Percentiles rank a stretch among this genome's conserved stretches.
Conservation (phyloP, 116 monocot genomes). For the Dioscorea cayenensis region DNA sequence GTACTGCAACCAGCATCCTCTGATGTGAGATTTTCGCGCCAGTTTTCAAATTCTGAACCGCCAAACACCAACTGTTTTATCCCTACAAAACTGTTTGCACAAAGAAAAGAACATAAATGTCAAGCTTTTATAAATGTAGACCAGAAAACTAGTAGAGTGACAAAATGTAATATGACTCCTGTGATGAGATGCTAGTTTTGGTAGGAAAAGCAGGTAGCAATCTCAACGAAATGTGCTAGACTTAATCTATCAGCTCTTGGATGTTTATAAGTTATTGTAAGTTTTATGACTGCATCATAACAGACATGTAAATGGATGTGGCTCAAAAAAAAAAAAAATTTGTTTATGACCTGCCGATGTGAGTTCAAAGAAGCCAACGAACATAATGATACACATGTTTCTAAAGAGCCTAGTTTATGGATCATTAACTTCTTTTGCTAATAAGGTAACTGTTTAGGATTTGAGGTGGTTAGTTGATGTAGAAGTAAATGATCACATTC, state of each 20-base stretch:
- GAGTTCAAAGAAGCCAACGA: not conserved
- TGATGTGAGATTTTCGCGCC: conserved; percentile 54
- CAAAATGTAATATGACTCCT: too few species aligned
- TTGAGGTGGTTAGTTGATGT: not conserved
- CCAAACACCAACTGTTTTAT: conserved; percentile 80
- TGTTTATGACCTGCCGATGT: not conserved
- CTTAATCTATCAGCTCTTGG: not conserved
- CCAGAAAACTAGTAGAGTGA: too few species aligned
- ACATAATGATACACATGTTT: not conserved
- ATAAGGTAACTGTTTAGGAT: not conserved
- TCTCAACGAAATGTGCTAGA: too few species aligned
- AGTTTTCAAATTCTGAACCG: conserved; percentile 60
- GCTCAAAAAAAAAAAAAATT: not conserved
- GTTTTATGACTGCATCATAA: not conserved
- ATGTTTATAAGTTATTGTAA: not conserved
- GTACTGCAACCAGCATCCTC: conserved; percentile 52
- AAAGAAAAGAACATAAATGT: conserved; percentile 2
- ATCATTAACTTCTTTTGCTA: too few species aligned
- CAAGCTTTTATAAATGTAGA: not conserved
- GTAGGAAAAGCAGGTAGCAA: too few species aligned
- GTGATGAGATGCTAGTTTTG: too few species aligned
- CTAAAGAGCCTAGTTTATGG: not conserved
- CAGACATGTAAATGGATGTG: not conserved
- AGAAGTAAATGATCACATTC: not conserved
- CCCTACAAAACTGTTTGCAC: conserved; percentile 53